phyloP scores from a whole-genome alignment of 116 monocot species.

The Zostera marina region DNA sequence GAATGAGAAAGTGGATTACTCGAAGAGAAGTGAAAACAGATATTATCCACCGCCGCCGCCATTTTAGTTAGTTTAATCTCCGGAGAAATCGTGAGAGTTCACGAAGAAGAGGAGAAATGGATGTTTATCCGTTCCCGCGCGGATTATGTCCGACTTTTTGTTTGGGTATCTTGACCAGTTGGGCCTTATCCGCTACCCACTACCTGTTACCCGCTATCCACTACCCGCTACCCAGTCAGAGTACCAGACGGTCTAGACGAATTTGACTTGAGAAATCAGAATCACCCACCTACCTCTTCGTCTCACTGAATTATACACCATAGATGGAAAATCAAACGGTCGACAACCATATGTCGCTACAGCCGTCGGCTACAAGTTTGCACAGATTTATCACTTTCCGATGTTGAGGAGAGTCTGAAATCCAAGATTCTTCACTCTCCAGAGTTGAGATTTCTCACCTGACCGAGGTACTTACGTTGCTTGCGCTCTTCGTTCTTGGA shows the following conservation, averaged over 20 bases:
- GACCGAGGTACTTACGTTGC: not conserved
- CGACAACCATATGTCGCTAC: too few relatives aligned
- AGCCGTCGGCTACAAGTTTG: too few relatives aligned
- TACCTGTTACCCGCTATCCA: too few relatives aligned
- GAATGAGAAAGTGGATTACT: not conserved
- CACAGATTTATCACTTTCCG: too few relatives aligned
- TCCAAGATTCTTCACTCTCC: not conserved
- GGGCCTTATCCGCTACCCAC: too few relatives aligned
- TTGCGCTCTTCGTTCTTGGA: not conserved
- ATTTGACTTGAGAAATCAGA: too few relatives aligned
- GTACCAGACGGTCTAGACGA: too few relatives aligned
- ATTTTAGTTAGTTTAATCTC: not conserved
- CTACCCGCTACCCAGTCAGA: too few relatives aligned
- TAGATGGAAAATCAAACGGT: too few relatives aligned
- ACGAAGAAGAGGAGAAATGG: not conserved
- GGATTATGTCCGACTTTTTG: not conserved
- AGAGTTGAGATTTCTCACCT: too few relatives aligned
- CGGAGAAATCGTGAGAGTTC: not conserved
- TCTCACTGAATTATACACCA: too few relatives aligned
- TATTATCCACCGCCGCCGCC: constrained; percentile 1
- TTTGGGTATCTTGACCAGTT: not conserved
- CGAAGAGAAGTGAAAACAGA: not conserved
- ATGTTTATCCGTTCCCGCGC: constrained; percentile 8
- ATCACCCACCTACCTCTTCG: too few relatives aligned
- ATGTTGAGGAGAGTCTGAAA: not conserved